A percentile compares a stretch with the other conserved stretches of the same genome.
phyloP scores from a whole-genome alignment of 1,284 basidiomycete genomes.

The Rhodotorula sp. region DNA sequence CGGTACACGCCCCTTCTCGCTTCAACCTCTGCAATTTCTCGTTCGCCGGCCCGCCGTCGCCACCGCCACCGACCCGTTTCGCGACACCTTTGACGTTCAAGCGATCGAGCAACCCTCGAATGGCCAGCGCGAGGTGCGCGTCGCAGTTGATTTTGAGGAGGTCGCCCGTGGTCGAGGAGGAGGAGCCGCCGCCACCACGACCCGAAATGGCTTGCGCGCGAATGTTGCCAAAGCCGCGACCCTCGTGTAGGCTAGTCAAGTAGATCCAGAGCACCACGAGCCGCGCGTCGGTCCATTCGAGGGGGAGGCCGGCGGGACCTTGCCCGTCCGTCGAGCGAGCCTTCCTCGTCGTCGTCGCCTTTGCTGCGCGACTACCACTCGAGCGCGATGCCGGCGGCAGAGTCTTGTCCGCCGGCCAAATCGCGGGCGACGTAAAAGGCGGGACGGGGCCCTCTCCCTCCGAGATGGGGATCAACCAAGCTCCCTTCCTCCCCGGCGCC shows the following conservation, averaged over 20 bases:
- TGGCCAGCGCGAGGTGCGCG: conserved; percentile 30
- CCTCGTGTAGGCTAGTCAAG: not conserved
- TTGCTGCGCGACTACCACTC: no score
- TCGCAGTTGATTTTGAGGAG: conserved; percentile 17
- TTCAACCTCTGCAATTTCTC: not conserved
- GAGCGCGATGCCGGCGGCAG: no score
- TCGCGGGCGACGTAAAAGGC: no score
- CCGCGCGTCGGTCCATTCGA: conserved; percentile 28
- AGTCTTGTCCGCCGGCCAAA: no score
- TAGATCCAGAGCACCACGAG: conserved; percentile 15
- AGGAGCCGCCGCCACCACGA: no score
- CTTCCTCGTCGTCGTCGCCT: no score
- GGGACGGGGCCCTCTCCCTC: no score
- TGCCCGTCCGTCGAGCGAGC: no score
- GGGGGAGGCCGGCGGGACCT: not conserved
- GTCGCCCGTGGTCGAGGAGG: not conserved
- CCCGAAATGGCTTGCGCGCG: not conserved
- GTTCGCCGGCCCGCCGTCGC: no score
- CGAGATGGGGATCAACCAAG: conserved; percentile 29
- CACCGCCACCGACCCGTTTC: not conserved
- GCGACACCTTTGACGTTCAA: not conserved
- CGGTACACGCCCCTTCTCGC: not conserved
- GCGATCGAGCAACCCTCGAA: conserved; percentile 9
- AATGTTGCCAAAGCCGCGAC: conserved; percentile 6
- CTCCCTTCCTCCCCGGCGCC: conserved; percentile 22